Evolutionary conservation across 306 rosid species (phyloP), one percentile per base, ranked within the genome.

Genomic region (Biancaea sappan): DNA sequence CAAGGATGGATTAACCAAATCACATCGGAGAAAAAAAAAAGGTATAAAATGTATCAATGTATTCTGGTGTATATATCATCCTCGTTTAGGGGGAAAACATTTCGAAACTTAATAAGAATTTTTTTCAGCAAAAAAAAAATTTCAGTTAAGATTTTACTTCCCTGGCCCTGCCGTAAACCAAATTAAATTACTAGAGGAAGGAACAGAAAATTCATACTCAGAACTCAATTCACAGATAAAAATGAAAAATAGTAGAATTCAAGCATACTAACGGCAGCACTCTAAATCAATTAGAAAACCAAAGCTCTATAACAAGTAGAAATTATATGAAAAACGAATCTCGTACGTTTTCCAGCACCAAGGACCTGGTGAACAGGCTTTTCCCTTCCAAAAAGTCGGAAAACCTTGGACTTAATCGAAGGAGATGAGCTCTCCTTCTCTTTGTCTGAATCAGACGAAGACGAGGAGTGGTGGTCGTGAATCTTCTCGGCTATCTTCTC

Each of bases 341-440:
- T 18, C 92, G 56, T 82, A 92, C 99, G 90, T 88, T 89, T 92
- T 83, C 99, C 99, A 1, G 97, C 99, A 11, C 99, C 99, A 13
- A 95, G 68, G 66, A 88, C 96, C 59, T 77, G 66, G 85, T 95
- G 97, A 66, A 95, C 83, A 4, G 98, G 92, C 41, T 46, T 83
- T 64, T 92, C 99, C 81, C 98, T 84, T 19, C 99, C 99, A 41
- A 95, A 92, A 48, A 92, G 87, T 82, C 92, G 87, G 85, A 35
- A 86, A 72, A 81, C 78, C 86, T 89, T 87, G 54, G 75, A 5
- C 86, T 95, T 82, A 10, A 83, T 1, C 14, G 98, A 68, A 1
- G 85, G 37, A 56, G 89, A 56, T 0, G 80, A 18, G 24, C 38
- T 14, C 16, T 51, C 68, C 71, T 76, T 86, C 52, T 89, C 92